These are phyloP conservation scores for Jaltomata sinuosa DNA, from an alignment of 257 asterid genomes.

Conservation along the genomic window DNA sequence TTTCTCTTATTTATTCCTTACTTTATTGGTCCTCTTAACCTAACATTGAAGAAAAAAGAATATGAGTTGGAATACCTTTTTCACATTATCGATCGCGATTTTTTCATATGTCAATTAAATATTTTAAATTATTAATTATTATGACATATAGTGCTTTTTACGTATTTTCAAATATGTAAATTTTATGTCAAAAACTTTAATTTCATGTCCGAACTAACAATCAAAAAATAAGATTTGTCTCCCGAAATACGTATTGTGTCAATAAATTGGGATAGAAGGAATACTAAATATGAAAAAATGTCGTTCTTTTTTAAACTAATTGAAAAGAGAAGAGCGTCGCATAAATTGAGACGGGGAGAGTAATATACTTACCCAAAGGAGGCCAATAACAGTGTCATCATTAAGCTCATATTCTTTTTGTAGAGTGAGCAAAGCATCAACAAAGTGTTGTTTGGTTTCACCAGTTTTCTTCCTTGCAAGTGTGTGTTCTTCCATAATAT, in stretches of 20 bases:
- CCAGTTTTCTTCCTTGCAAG: constrained; percentile 8
- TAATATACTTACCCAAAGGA: constrained; percentile 4
- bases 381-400: constrained; percentile 7
- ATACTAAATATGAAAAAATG: neutral
- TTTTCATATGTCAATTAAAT: neutral
- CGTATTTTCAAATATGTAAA: neutral
- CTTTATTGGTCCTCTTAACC: neutral
- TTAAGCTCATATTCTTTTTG: constrained; percentile 7
- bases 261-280: neutral
- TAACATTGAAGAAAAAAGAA: neutral
- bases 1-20: neutral
- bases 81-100: neutral
- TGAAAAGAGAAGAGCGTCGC: too few relatives aligned
- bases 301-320: too few relatives aligned
- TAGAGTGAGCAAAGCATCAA: constrained; percentile 14
- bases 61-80: neutral
- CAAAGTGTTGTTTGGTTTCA: constrained; percentile 5
- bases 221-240: neutral
- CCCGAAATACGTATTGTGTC: neutral
- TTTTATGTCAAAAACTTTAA: neutral
- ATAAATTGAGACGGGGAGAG: neutral
- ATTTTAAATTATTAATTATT: too few relatives aligned
- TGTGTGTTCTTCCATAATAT: constrained; percentile 8
- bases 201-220: neutral
- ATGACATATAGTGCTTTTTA: too few relatives aligned